Base-by-base conservation (phyloP, 1,139 yeast species). In the Debaryomyces psychrophilus region DNA sequence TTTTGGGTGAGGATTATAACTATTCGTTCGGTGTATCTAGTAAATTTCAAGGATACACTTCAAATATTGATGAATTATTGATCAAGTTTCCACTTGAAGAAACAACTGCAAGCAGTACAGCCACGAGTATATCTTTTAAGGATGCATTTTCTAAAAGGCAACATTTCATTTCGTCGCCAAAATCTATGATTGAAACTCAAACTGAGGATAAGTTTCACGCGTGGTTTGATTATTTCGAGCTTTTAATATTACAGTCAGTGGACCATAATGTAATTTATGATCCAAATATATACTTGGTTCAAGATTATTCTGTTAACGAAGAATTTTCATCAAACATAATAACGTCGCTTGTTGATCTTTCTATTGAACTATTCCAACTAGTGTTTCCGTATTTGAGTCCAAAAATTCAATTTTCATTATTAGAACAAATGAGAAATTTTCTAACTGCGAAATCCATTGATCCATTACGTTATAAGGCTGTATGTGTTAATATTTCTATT, bases 371-470 rank as follows among this genome's bases (percentile, higher is more conserved):
- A 4, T 88, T 90, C 58, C 83, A 87, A 8, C 60, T 78, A 7
- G 76, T 87, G 0, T 87, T 93, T 54, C 90, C 96, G 0, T 73
- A 77, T 50, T 77, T 93, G 55, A 81, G 92, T n/a, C 66, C 81
- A 8, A 88, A 90, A 52, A 87, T 93, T 46, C 97, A 93, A 59
- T 85, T 87, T 47, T 90, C 97, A 1, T 74, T 93, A 31, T 65
- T 93, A 40, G 98, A 92, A 54, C 90, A 86, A 50, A 68, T 93
- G 51, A 76, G 92, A 54, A 72, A 83, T 2, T 79, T 85, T 6
- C 52, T 72, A 14, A 64, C 67, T 2, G 58, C 71, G 1, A 58
- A 59, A 29, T 48, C 60, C 1, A 51, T 61, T 15, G 74, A 69
- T 44, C 68, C 70, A 0, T 54, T 69, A 27, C 57, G 80, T 43